Conservation (phyloP, 768 basidiomycete genomes). For the Amanita rimosa region DNA sequence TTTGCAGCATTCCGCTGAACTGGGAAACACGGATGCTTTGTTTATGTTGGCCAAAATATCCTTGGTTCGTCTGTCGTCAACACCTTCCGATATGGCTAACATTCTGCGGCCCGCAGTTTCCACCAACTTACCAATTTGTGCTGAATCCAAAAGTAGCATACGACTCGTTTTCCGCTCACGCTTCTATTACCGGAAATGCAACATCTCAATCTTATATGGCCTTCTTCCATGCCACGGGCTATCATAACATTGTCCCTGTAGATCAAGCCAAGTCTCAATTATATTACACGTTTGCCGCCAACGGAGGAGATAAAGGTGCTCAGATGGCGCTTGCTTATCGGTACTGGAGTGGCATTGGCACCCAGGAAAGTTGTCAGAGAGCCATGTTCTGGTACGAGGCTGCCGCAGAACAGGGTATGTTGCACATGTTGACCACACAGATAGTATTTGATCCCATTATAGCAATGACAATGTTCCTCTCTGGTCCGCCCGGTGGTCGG, state of each 20-base stretch:
- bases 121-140: conserved; percentile 56
- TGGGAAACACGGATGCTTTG: conserved; percentile 67
- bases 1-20: conserved; percentile 68
- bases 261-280: conserved; percentile 79
- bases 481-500: conserved; percentile 86
- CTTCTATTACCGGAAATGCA: conserved; percentile 65
- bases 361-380: conserved; percentile 72
- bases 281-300: conserved; percentile 90
- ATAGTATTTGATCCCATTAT: conserved; percentile 2
- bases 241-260: conserved; percentile 46
- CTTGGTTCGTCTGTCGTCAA: conserved; percentile 32
- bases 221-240: conserved; percentile 87
- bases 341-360: conserved; percentile 93
- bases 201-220: conserved; percentile 78
- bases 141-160: conserved; percentile 54
- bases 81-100: neutral
- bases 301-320: conserved; percentile 77
- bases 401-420: conserved; percentile 74
- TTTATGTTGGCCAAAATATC: conserved; percentile 58
- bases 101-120: conserved; percentile 46
- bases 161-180: conserved; percentile 52
- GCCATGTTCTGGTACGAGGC: conserved; percentile 85
- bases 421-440: neutral
- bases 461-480: conserved; percentile 74
- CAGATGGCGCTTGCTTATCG: conserved; percentile 92